A percentile compares a stretch with the other conserved stretches of the same genome.
phyloP scores from a whole-genome alignment of 805 yeast genomes.

The Lipomyces sp. region DNA sequence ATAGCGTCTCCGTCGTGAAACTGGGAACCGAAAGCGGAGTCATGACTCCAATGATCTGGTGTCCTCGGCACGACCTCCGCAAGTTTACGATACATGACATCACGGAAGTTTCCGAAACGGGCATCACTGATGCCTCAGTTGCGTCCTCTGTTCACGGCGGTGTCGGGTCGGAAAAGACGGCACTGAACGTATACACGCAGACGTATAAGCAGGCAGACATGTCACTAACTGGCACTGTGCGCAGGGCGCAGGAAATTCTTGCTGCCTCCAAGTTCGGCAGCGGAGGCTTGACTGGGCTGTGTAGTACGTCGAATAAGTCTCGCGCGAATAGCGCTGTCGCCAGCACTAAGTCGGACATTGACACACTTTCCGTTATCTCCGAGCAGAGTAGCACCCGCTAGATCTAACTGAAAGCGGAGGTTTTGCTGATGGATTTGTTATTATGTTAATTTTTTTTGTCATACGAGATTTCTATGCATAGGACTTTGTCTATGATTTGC shows the following conservation, averaged over 20 bases:
- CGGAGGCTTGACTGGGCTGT: background rate
- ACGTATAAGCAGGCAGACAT: constrained; percentile 32
- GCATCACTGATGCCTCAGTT: background rate
- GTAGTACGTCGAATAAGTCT: too few species aligned
- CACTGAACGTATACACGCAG: constrained; percentile 35
- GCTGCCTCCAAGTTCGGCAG: constrained; percentile 11
- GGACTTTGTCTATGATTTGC: too few species aligned
- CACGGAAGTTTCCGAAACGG: constrained; percentile 20
- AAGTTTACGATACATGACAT: constrained; percentile 28
- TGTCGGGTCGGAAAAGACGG: constrained; percentile 28
- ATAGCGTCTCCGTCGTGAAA: constrained; percentile 26
- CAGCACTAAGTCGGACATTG: too few species aligned
- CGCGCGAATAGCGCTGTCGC: too few species aligned
- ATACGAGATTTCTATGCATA: too few species aligned
- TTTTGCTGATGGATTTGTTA: too few species aligned
- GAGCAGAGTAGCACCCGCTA: too few species aligned
- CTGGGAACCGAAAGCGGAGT: constrained; percentile 30
- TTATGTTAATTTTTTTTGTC: too few species aligned
- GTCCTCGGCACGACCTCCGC: constrained; percentile 33
- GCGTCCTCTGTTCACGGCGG: constrained; percentile 1
- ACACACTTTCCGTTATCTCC: too few species aligned
- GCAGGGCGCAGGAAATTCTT: constrained; percentile 15
- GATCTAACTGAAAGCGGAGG: too few species aligned
- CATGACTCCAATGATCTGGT: constrained; percentile 36
- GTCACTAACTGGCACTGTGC: constrained; percentile 21